A percentile compares a stretch with the other conserved stretches of the same genome.
phyloP scores from a whole-genome alignment of 768 basidiomycete genomes.

The Suillus subluteus region DNA sequence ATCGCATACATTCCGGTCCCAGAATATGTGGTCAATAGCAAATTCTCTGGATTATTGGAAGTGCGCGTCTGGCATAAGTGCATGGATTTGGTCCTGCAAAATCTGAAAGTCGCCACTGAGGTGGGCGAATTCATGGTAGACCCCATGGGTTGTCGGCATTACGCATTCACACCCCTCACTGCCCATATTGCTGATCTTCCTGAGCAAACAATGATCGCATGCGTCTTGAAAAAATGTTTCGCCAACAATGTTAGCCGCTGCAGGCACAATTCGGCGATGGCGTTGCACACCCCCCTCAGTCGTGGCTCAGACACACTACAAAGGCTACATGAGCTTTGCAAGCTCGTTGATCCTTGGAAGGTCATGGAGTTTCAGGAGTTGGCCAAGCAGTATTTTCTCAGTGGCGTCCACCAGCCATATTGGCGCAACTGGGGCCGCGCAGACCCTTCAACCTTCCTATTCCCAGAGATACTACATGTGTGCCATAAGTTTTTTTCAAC shows the following conservation, averaged over 20 bases:
- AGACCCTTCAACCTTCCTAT: slow-evolving; percentile 25
- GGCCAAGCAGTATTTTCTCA: slow-evolving; percentile 29
- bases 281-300: slow-evolving; percentile 10
- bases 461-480: slow-evolving; percentile 12
- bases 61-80: too few relatives aligned
- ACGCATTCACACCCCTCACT: slow-evolving; percentile 15
- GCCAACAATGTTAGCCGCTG: slow-evolving; percentile 9
- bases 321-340: neutral
- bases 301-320: slow-evolving; percentile 11
- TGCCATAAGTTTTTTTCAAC: neutral
- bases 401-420: slow-evolving; percentile 32
- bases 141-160: neutral
- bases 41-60: too few relatives aligned
- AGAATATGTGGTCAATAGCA: too few relatives aligned
- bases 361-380: slow-evolving; percentile 18
- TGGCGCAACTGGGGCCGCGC: slow-evolving; percentile 27
- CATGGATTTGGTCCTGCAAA: too few relatives aligned
- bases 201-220: slow-evolving; percentile 15
- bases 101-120: too few relatives aligned
- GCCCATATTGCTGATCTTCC: slow-evolving; percentile 29
- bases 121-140: too few relatives aligned
- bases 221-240: slow-evolving; percentile 15
- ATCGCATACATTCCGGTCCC: too few relatives aligned
- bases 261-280: slow-evolving; percentile 18
- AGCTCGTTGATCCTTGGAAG: slow-evolving; percentile 23